These are phyloP conservation scores for Coemansia sp. DNA, from an alignment of 192 early-diverging fungal species.

Conservation along the genomic window DNA sequence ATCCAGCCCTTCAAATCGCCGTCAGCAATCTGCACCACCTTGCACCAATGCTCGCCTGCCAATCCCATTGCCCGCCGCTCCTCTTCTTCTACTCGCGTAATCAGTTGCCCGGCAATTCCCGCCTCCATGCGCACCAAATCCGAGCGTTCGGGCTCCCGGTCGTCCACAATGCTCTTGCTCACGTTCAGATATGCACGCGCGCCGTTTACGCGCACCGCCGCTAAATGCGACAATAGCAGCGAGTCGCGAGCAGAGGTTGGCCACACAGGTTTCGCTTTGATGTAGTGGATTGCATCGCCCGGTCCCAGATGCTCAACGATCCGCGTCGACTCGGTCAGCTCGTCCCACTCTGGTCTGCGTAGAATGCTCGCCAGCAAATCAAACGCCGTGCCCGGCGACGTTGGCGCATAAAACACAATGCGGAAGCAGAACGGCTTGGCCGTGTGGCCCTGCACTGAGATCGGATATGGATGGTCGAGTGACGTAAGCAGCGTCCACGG, in stretches of 20 bases:
- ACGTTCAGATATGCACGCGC: constrained; percentile 38
- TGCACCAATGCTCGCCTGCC: constrained; percentile 24
- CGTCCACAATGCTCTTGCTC: constrained; percentile 44
- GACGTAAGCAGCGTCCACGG: constrained; percentile 32
- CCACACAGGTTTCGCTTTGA: constrained; percentile 54
- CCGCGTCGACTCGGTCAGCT: constrained; percentile 36
- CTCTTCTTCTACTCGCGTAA: constrained; percentile 17
- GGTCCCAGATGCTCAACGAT: constrained; percentile 38
- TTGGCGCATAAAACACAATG: constrained; percentile 38
- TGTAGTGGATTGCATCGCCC: constrained; percentile 43
- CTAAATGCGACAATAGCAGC: constrained; percentile 43
- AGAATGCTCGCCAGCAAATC: constrained; percentile 47
- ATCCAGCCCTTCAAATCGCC: constrained; percentile 56
- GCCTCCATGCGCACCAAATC: constrained; percentile 55
- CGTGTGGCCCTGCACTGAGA: constrained; percentile 40
- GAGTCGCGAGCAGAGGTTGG: constrained; percentile 54
- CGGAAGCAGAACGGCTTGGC: constrained; percentile 49
- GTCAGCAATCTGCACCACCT: constrained; percentile 53
- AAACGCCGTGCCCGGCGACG: constrained; percentile 35
- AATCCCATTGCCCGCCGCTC: constrained; percentile 25
- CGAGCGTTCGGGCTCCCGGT: constrained; percentile 33
- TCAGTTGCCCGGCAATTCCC: constrained; percentile 50
- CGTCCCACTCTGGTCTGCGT: constrained; percentile 53
- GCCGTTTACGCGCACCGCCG: constrained; percentile 7
- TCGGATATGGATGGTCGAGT: constrained; percentile 28